Conservation (phyloP, 164 flowering plant species). For the Dillenia suffruticosa region DNA sequence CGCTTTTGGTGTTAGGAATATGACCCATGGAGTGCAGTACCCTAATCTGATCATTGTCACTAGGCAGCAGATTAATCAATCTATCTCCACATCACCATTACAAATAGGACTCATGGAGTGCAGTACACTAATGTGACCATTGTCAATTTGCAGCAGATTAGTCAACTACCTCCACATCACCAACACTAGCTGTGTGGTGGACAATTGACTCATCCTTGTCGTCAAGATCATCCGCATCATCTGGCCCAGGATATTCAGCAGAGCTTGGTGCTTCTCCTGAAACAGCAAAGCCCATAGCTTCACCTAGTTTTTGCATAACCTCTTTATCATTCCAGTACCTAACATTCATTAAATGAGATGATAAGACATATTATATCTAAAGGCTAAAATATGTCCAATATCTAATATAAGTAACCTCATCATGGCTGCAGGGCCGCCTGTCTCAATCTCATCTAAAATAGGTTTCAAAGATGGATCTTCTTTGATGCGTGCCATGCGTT, state of each 20-base stretch:
- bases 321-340: no score
- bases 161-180: conserved; percentile 12
- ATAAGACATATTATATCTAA: no score
- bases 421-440: conserved; percentile 94
- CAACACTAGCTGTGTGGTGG: conserved; percentile 89
- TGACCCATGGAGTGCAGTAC: no score
- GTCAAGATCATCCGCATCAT: conserved; percentile 47
- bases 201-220: conserved; percentile 85
- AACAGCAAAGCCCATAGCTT: conserved; percentile 88
- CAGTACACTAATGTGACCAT: no score
- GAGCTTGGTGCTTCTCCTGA: conserved; percentile 56
- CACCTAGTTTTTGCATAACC: conserved; percentile 54
- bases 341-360: no score
- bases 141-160: no score
- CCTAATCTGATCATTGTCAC: no score
- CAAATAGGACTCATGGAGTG: no score
- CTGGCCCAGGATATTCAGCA: conserved; percentile 46
- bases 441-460: conserved; percentile 85
- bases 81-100: no score
- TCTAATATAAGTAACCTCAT: conserved; percentile 41
- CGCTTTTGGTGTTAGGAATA: no score
- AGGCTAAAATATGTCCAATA: neutral
- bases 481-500: conserved; percentile 71
- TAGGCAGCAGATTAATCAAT: no score
- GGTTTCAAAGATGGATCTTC: conserved; percentile 88